Percentiles rank a stretch among this genome's conserved stretches.
Evolutionary conservation across 2,329 filamentous ascomycete species (phyloP).

Genomic region (Trichoderma atrobrunneum): DNA sequence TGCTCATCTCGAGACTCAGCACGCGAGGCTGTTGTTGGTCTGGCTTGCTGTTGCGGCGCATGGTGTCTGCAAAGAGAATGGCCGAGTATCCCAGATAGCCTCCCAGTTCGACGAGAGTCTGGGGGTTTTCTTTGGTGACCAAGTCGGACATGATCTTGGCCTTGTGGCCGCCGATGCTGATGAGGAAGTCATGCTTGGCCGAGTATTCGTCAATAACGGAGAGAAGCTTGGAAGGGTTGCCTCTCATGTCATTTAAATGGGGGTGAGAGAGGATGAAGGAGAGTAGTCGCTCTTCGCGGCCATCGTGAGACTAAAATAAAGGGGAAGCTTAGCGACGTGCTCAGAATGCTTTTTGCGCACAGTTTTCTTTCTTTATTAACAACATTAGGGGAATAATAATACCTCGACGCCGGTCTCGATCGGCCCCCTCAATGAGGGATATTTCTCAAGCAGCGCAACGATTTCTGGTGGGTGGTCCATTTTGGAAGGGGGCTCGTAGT

Average conservation of each 20-base stretch:
- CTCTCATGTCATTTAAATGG: background rate
- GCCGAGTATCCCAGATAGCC: constrained; percentile 81
- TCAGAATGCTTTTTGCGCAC: background rate
- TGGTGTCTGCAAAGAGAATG: constrained; percentile 68
- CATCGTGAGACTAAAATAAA: background rate
- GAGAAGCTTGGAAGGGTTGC: constrained; percentile 1
- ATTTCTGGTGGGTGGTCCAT: constrained; percentile 7
- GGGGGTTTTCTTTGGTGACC: constrained; percentile 64
- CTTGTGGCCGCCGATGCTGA: constrained; percentile 78
- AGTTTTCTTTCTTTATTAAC: background rate
- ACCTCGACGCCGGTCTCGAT: background rate
- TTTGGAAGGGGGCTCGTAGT: background rate
- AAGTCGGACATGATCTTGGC: constrained; percentile 67
- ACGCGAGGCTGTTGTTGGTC: constrained; percentile 62
- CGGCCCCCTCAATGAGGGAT: background rate
- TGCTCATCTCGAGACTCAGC: constrained; percentile 69
- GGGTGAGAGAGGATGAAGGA: constrained; percentile 5
- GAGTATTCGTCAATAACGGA: constrained; percentile 7
- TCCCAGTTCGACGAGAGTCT: constrained; percentile 73
- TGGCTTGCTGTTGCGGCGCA: constrained; percentile 46
- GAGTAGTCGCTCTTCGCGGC: constrained; percentile 7
- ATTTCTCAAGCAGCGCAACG: constrained; percentile 1
- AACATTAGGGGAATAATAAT: background rate
- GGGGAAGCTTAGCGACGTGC: background rate
- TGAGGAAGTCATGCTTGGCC: constrained; percentile 44